These are phyloP conservation scores for Talaromyces sp. DNA, from an alignment of 2,329 filamentous ascomycete species.

Conservation along the genomic window DNA sequence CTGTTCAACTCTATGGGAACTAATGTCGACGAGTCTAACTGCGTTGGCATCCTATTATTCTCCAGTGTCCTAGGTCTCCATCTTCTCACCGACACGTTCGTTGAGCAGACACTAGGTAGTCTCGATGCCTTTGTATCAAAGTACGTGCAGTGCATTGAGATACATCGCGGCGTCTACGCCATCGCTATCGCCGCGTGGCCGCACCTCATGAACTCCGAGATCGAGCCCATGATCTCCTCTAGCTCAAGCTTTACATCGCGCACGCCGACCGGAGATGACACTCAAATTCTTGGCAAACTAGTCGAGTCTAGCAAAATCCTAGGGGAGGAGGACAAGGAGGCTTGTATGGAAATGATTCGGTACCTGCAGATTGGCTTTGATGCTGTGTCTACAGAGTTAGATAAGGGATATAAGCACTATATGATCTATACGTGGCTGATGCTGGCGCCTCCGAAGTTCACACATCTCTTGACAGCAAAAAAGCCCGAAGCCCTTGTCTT, in stretches of 20 bases:
- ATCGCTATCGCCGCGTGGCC: slow-evolving; percentile 8
- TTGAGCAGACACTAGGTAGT: not conserved
- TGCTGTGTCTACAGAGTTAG: slow-evolving; percentile 1
- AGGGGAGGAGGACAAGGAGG: slow-evolving; percentile 4
- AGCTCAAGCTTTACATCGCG: slow-evolving; percentile 1
- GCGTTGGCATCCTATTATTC: slow-evolving; percentile 4
- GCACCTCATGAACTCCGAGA: slow-evolving; percentile 4
- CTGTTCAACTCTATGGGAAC: slow-evolving; percentile 7
- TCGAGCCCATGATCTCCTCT: slow-evolving; percentile 1
- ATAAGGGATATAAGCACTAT: slow-evolving; percentile 2
- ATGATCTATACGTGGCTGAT: slow-evolving; percentile 4
- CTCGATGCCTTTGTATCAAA: not conserved
- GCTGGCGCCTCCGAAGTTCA: not conserved
- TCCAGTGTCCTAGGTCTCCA: slow-evolving; percentile 6
- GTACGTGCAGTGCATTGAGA: slow-evolving; percentile 7
- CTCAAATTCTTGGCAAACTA: slow-evolving; percentile 2
- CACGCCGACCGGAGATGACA: slow-evolving; percentile 2
- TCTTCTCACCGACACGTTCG: slow-evolving; percentile 6
- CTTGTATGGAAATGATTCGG: slow-evolving; percentile 1
- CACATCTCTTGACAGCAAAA: slow-evolving; percentile 3
- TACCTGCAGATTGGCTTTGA: slow-evolving; percentile 10
- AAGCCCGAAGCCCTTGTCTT: slow-evolving; percentile 3
- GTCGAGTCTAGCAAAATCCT: not conserved
- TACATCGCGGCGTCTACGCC: slow-evolving; percentile 6
- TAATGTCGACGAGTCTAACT: slow-evolving; percentile 5